phyloP scores from a whole-genome alignment of 2,329 filamentous ascomycete species.

The Exophiala sp. region DNA sequence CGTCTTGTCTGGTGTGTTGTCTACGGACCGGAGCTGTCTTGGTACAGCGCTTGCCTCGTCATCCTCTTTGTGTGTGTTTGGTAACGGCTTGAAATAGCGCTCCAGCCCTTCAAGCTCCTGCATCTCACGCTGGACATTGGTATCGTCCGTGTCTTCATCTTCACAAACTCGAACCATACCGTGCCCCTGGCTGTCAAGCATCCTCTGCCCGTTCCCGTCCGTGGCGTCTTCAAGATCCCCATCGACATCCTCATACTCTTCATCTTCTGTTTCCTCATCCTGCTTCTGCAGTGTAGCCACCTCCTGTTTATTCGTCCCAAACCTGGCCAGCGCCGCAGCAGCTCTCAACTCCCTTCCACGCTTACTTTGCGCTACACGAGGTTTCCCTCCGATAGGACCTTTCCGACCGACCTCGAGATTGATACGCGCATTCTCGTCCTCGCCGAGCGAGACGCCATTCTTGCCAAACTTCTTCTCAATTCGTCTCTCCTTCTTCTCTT shows the following conservation, averaged over 20 bases:
- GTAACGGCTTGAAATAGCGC: conserved; percentile 19
- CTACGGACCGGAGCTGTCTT: background rate
- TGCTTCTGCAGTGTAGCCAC: conserved; percentile 15
- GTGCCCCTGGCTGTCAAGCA: conserved; percentile 64
- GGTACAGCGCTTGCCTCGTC: background rate
- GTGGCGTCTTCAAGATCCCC: conserved; percentile 52
- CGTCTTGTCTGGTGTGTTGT: background rate
- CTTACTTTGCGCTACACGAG: conserved; percentile 70
- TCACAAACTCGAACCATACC: conserved; percentile 72
- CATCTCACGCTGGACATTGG: conserved; percentile 60
- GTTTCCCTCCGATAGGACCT: conserved; percentile 57
- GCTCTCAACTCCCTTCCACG: conserved; percentile 72
- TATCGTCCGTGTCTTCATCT: conserved; percentile 61
- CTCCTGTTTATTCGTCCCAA: conserved; percentile 50
- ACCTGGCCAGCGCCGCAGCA: conserved; percentile 71
- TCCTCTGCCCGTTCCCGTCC: conserved; percentile 61
- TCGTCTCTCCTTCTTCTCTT: conserved; percentile 67
- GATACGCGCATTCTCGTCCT: conserved; percentile 62
- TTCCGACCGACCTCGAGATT: conserved; percentile 63
- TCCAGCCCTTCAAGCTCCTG: conserved; percentile 59
- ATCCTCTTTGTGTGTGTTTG: background rate
- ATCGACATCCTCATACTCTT: conserved; percentile 35
- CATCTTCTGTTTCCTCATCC: conserved; percentile 33
- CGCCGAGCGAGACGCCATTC: conserved; percentile 65
- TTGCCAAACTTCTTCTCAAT: conserved; percentile 74